Percentiles rank a stretch among this genome's conserved stretches.
Evolutionary conservation across 2,329 filamentous ascomycete species (phyloP).

Genomic region (Geosmithia flava): DNA sequence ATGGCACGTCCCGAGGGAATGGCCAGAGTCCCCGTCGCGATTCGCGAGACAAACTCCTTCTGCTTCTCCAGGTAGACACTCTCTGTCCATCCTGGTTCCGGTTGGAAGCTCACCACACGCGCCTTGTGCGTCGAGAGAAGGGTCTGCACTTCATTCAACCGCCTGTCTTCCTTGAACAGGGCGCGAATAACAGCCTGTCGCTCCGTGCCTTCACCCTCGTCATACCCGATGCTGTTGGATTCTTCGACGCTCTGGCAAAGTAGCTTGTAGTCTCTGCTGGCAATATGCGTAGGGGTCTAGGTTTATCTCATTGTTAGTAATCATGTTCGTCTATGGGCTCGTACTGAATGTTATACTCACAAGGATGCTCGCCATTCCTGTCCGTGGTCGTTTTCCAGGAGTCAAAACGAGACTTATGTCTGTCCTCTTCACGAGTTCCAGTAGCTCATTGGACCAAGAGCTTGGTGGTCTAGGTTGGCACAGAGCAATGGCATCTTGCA

Average conservation of each 20-base stretch:
- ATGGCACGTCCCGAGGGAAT: conserved; percentile 80
- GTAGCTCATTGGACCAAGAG: conserved; percentile 58
- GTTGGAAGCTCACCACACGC: conserved; percentile 64
- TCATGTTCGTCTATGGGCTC: not conserved
- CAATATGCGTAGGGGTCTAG: conserved; percentile 49
- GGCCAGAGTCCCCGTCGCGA: conserved; percentile 79
- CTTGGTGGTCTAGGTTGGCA: conserved; percentile 75
- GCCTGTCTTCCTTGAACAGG: conserved; percentile 84
- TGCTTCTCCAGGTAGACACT: conserved; percentile 83
- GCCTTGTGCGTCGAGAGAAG: conserved; percentile 78
- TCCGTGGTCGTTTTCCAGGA: conserved; percentile 17
- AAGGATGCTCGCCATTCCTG: conserved; percentile 23
- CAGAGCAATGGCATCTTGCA: conserved; percentile 73
- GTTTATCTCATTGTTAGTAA: conserved; percentile 5
- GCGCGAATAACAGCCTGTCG: conserved; percentile 71
- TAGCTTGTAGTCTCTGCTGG: conserved; percentile 63
- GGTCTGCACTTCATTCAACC: conserved; percentile 73
- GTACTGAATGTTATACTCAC: conserved; percentile 17
- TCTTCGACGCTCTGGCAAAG: conserved; percentile 59
- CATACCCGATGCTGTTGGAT: conserved; percentile 46
- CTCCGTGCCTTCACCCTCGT: conserved; percentile 74
- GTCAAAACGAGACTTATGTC: conserved; percentile 62
- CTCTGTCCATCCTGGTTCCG: conserved; percentile 69
- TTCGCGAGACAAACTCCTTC: conserved; percentile 75
- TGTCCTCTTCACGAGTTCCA: conserved; percentile 67